These are phyloP conservation scores for Lodderomyces elongisporus DNA, from an alignment of 1,139 yeast species.

Conservation along the genomic window DNA sequence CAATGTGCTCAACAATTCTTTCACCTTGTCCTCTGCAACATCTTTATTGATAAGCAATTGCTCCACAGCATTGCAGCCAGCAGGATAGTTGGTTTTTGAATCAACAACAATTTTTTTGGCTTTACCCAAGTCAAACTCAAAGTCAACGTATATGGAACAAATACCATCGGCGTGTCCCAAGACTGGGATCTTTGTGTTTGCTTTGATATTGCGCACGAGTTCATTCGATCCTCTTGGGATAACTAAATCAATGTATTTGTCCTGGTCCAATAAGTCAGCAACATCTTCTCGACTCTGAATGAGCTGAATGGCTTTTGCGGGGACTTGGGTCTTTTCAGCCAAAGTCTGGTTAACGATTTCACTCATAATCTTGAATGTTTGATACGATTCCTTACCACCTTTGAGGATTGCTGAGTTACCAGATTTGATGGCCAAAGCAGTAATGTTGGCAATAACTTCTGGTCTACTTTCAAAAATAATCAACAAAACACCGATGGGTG, in stretches of 20 bases:
- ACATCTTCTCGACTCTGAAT: constrained; percentile 89
- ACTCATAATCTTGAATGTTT: constrained; percentile 83
- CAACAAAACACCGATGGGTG: constrained; percentile 91
- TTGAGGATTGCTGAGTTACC: constrained; percentile 94
- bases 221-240: constrained; percentile 96
- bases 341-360: constrained; percentile 62
- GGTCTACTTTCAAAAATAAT: constrained; percentile 97
- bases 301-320: constrained; percentile 75
- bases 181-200: constrained; percentile 89
- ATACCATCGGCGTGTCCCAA: constrained; percentile 99
- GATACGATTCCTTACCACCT: constrained; percentile 90
- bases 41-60: constrained; percentile 65
- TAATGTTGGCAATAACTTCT: constrained; percentile 95
- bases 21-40: constrained; percentile 37
- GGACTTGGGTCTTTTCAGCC: constrained; percentile 55
- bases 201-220: constrained; percentile 79
- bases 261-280: constrained; percentile 76
- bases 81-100: constrained; percentile 93
- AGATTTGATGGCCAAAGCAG: constrained; percentile 91
- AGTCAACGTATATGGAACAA: constrained; percentile 81
- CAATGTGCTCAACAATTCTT: constrained; percentile 44
- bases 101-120: constrained; percentile 75
- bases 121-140: constrained; percentile 67
- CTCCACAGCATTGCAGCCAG: constrained; percentile 97
- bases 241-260: constrained; percentile 85